phyloP scores from a whole-genome alignment of 208 protist genomes.

The Crithidia bombi region DNA sequence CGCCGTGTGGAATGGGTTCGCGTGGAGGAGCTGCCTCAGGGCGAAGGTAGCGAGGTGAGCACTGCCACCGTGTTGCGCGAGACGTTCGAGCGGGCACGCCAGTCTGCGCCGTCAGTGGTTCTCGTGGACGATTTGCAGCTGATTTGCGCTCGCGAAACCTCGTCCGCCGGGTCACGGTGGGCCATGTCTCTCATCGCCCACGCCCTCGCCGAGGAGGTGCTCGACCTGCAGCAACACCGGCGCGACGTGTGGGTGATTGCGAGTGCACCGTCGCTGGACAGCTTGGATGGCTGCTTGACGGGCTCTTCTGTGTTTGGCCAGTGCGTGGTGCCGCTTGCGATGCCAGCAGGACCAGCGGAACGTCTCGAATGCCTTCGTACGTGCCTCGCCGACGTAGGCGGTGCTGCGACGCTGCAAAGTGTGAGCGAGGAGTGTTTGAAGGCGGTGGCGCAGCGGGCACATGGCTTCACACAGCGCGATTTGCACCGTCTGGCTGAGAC shows the following conservation, averaged over 20 bases:
- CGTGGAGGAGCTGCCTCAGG: conserved; percentile 51
- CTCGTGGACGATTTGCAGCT: conserved; percentile 65
- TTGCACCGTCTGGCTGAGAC: conserved; percentile 48
- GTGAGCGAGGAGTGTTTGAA: conserved; percentile 24
- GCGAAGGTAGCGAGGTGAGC: conserved; percentile 41
- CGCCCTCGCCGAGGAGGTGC: conserved; percentile 44
- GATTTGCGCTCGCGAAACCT: conserved; percentile 38
- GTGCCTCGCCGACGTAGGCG: conserved; percentile 21
- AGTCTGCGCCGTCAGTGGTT: conserved; percentile 77
- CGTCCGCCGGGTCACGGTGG: conserved; percentile 43
- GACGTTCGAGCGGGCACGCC: conserved; percentile 91
- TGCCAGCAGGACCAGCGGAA: conserved; percentile 31
- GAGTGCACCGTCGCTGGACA: conserved; percentile 35
- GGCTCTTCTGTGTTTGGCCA: conserved; percentile 23
- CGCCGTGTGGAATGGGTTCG: conserved; percentile 31
- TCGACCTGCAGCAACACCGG: conserved; percentile 25
- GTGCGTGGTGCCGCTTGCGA: conserved; percentile 24
- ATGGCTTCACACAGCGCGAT: conserved; percentile 74
- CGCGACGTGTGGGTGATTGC: conserved; percentile 43
- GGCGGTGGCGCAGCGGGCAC: conserved; percentile 40
- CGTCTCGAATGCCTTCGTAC: conserved; percentile 28
- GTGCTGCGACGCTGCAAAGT: not conserved
- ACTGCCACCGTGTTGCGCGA: conserved; percentile 92
- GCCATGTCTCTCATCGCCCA: conserved; percentile 46
- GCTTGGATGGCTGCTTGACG: conserved; percentile 37